These are phyloP conservation scores for Elsinoe ampelina DNA, from an alignment of 2,329 filamentous ascomycete species.

Conservation along the genomic window DNA sequence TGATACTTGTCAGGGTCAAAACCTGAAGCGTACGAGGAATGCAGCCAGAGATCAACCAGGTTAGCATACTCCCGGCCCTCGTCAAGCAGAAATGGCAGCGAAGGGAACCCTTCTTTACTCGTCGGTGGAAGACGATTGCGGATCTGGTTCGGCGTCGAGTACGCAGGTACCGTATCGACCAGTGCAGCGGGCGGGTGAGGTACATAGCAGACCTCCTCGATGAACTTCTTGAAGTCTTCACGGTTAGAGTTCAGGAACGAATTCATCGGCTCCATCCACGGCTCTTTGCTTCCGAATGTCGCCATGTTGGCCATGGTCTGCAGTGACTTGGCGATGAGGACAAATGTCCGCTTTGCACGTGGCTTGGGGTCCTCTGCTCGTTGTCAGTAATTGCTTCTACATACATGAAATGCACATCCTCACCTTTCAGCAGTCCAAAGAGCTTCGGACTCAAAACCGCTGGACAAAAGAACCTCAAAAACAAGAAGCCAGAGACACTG, in stretches of 20 bases:
- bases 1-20: slow-evolving; percentile 7
- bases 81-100: slow-evolving; percentile 86
- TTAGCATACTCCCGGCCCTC: slow-evolving; percentile 76
- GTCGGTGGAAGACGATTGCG: slow-evolving; percentile 69
- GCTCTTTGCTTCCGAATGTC: slow-evolving; percentile 85
- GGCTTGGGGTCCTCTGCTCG: slow-evolving; percentile 68
- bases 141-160: slow-evolving; percentile 87
- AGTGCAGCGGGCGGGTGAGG: slow-evolving; percentile 32
- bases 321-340: slow-evolving; percentile 82
- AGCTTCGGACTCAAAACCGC: slow-evolving; percentile 94
- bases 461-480: slow-evolving; percentile 89
- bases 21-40: slow-evolving; percentile 30
- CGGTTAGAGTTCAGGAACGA: slow-evolving; percentile 68
- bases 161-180: slow-evolving; percentile 49
- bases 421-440: slow-evolving; percentile 72
- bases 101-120: slow-evolving; percentile 84
- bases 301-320: slow-evolving; percentile 87
- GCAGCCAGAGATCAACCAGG: slow-evolving; percentile 71
- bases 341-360: slow-evolving; percentile 77
- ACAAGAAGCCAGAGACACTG: slow-evolving; percentile 88
- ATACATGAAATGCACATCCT: slow-evolving; percentile 15
- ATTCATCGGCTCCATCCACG: slow-evolving; percentile 99
- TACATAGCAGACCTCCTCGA: slow-evolving; percentile 78
- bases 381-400: not conserved
- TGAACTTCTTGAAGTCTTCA: slow-evolving; percentile 72